Percentiles rank a stretch among this genome's conserved stretches.
Conservation (phyloP, 345 rosid species). For the Syzygium jambos region DNA sequence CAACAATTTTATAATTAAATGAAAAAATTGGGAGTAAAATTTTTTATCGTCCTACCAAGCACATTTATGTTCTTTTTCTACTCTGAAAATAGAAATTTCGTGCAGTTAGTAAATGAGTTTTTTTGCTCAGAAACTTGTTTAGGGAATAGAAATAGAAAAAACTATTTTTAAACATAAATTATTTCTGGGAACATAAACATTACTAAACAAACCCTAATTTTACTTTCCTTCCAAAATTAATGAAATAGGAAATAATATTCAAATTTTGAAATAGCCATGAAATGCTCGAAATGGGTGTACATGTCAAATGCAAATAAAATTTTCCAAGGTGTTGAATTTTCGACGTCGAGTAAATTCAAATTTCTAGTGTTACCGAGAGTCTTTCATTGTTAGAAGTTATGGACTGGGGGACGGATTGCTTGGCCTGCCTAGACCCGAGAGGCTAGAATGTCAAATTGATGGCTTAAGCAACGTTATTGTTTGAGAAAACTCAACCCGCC, state of each 20-base stretch:
- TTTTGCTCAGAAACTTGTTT: no score
- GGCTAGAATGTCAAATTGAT: background rate
- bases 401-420: accelerated
- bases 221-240: background rate
- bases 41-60: no score
- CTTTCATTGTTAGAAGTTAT: background rate
- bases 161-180: no score
- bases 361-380: background rate
- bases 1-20: no score
- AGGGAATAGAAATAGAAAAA: no score
- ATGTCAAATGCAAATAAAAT: background rate
- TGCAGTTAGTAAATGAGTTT: no score
- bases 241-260: background rate
- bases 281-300: background rate
- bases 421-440: accelerated
- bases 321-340: background rate
- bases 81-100: no score
- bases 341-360: background rate
- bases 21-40: no score
- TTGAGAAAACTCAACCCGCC: accelerated
- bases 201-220: background rate
- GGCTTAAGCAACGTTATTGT: accelerated
- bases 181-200: no score
- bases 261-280: background rate
- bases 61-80: no score